phyloP scores from a whole-genome alignment of 257 asterid genomes.

The Thymus quinquecostatus region DNA sequence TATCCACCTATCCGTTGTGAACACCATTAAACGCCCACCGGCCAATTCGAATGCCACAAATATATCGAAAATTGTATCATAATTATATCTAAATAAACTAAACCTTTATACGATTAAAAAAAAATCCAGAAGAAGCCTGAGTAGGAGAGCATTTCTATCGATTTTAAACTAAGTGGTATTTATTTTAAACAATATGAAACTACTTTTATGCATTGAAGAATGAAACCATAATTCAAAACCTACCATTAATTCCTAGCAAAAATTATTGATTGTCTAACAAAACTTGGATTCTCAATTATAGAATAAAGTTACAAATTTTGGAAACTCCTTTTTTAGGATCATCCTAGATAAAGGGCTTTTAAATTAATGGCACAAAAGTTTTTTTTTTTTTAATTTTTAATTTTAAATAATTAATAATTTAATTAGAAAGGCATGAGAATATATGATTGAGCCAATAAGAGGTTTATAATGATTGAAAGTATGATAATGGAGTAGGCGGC shows the following conservation, averaged over 20 bases:
- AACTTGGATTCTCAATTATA: not conserved
- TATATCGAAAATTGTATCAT: too few species aligned
- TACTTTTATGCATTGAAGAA: not conserved
- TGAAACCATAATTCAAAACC: not conserved
- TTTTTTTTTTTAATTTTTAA: too few species aligned
- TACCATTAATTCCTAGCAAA: not conserved
- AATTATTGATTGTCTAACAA: not conserved
- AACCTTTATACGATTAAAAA: too few species aligned
- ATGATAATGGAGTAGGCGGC: slow-evolving; percentile 46
- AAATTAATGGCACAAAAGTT: not conserved
- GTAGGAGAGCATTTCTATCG: too few species aligned
- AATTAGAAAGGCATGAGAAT: slow-evolving; percentile 14
- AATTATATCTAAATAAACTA: too few species aligned
- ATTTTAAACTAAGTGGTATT: too few species aligned
- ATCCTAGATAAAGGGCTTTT: not conserved
- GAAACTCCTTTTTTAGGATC: not conserved
- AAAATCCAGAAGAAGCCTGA: too few species aligned
- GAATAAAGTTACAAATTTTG: slow-evolving; percentile 7
- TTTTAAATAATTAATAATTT: not conserved
- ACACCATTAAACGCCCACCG: too few species aligned
- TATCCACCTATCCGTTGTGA: too few species aligned
- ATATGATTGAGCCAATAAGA: slow-evolving; percentile 5
- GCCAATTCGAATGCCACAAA: too few species aligned
- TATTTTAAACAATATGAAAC: not conserved
- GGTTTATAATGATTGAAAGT: slow-evolving; percentile 12